Evolutionary conservation across 2,329 filamentous ascomycete genomes (phyloP).

Genomic region (Sphaerulina vaccinii): DNA sequence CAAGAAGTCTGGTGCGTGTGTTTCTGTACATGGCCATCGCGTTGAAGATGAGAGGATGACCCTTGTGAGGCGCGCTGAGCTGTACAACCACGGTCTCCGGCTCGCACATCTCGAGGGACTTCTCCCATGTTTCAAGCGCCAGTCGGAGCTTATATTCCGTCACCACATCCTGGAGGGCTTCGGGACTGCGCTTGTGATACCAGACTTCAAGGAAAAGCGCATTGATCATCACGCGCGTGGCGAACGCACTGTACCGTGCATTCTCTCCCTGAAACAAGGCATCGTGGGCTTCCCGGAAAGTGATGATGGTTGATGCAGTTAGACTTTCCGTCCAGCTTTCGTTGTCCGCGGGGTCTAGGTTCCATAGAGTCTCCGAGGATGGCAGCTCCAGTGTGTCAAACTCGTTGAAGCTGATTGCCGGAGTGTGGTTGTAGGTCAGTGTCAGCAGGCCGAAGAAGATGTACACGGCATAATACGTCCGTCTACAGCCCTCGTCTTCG

Average conservation of each 20-base stretch:
- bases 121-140: slow-evolving; percentile 98
- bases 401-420: slow-evolving; percentile 96
- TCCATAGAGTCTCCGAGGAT: slow-evolving; percentile 93
- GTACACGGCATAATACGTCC: slow-evolving; percentile 97
- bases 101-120: slow-evolving; percentile 89
- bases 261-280: slow-evolving; percentile 92
- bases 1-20: slow-evolving; percentile 84
- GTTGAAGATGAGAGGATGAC: slow-evolving; percentile 95
- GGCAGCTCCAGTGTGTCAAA: slow-evolving; percentile 91
- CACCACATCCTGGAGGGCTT: slow-evolving; percentile 93
- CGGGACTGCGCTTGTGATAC: slow-evolving; percentile 98
- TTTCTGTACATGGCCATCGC: slow-evolving; percentile 97
- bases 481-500: slow-evolving; percentile 91
- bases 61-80: slow-evolving; percentile 90
- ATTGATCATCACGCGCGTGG: slow-evolving; percentile 97
- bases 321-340: slow-evolving; percentile 80
- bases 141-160: slow-evolving; percentile 97
- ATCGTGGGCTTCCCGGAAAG: slow-evolving; percentile 91
- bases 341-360: slow-evolving; percentile 75
- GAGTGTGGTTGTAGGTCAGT: slow-evolving; percentile 95
- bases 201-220: slow-evolving; percentile 96
- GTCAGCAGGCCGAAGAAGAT: slow-evolving; percentile 97
- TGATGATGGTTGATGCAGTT: slow-evolving; percentile 68
- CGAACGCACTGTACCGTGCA: slow-evolving; percentile 91
- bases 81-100: slow-evolving; percentile 85